These are phyloP conservation scores for Leccinum longicurvipes DNA, from an alignment of 768 basidiomycete species.

Conservation along the genomic window DNA sequence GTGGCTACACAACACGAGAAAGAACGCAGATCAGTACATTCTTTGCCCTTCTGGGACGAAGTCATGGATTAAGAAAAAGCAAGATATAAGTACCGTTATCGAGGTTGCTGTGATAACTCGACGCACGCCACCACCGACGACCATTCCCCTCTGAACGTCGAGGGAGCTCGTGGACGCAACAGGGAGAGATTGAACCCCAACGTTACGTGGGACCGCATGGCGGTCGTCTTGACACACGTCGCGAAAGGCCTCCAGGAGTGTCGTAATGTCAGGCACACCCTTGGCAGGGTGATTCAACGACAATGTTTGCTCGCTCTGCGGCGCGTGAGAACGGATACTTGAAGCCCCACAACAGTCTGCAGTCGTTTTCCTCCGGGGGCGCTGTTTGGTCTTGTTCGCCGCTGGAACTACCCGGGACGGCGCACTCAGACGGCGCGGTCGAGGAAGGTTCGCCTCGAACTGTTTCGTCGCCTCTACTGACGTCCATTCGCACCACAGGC, in stretches of 20 bases:
- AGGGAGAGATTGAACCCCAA: conserved; percentile 1
- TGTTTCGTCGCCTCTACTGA: conserved; percentile 38
- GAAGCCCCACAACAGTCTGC: conserved; percentile 21
- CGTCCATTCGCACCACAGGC: conserved; percentile 51
- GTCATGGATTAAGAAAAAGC: conserved; percentile 10
- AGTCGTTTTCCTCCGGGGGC: conserved; percentile 19
- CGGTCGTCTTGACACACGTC: conserved; percentile 12
- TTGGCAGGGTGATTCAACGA: conserved; percentile 1
- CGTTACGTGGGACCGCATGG: conserved; percentile 13
- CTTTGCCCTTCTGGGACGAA: conserved; percentile 12
- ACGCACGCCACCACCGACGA: conserved; percentile 17
- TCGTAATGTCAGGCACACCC: conserved; percentile 29
- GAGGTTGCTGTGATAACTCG: conserved; percentile 27
- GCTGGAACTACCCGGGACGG: conserved; percentile 15
- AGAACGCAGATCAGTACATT: conserved; percentile 17
- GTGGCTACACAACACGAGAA: conserved; percentile 20
- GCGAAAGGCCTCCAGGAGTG: conserved; percentile 22
- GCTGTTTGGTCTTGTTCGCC: conserved; percentile 10
- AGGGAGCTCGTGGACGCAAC: conserved; percentile 6
- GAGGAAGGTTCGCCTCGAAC: conserved; percentile 39
- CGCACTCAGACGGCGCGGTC: conserved; percentile 33
- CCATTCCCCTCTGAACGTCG: conserved; percentile 13
- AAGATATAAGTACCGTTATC: conserved; percentile 29
- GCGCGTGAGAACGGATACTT: conserved; percentile 21
- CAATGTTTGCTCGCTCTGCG: conserved; percentile 16